Evolutionary conservation across 306 rosid species (phyloP), one percentile per base, ranked within the genome.

Genomic region (Acmispon strigosus): DNA sequence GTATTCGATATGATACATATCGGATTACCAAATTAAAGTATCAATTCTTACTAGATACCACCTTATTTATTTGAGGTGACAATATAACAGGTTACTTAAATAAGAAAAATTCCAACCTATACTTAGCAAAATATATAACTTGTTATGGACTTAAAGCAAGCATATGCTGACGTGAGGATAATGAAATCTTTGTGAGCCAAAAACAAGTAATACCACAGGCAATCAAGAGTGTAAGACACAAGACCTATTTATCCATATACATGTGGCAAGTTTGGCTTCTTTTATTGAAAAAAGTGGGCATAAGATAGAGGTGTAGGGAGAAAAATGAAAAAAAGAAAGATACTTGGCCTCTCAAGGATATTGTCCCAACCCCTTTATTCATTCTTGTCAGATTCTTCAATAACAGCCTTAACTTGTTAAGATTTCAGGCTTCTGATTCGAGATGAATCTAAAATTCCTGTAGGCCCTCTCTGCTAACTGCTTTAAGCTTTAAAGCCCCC

Each of bases 321-420:
- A 57, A 69, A 74, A 74, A 73, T 27, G 76, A 70, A 76, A 81
- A 81, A 89, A 84, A 79, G 85, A 83, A 88, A 83, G 89, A 87
- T 89, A 77, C 92, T 81, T 86, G 85, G 92, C 97, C 88, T 91
- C 91, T 87, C 89, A 82, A 77, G 90, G 83, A 86, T 79, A 78
- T 88, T 83, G 84, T 83, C 87, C 87, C 79, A 69, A 75, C 34
- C 75, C 78, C 92, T 89, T 93, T 87, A 80, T 84, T 83, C 81
- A 88, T 80, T 81, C 82, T 78, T 74, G 87, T 82, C 83, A 91
- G 95, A 94, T 91, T 89, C 89, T 94, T 86, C 80, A 44, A 61
- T 77, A 83, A 84, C 95, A 87, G 95, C 96, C 96, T 94, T 87
- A 84, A 72, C 82, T 80, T 79, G 85, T 77, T 76, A 79, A 75